phyloP scores from a whole-genome alignment of 192 early-diverging fungal genomes.

The Podila epicladia region DNA sequence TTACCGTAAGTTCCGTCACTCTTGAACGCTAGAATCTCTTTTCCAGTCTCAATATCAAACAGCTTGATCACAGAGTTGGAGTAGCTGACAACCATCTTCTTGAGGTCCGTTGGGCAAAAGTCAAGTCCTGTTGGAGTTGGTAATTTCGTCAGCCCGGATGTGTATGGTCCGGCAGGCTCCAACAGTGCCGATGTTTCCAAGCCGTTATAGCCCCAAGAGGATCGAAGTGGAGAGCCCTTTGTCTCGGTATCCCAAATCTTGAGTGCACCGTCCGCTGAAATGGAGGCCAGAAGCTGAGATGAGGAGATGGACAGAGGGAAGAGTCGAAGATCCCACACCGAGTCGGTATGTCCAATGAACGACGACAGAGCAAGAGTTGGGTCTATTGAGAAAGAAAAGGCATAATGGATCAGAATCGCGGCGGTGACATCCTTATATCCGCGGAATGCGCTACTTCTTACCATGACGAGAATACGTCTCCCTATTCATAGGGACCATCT shows the following conservation, averaged over 20 bases:
- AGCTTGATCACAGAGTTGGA: slow-evolving; percentile 70
- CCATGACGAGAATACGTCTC: slow-evolving; percentile 65
- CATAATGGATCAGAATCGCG: background rate
- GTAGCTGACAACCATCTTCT: slow-evolving; percentile 71
- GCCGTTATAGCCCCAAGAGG: slow-evolving; percentile 62
- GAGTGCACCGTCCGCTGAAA: slow-evolving; percentile 82
- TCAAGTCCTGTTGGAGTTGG: slow-evolving; percentile 72
- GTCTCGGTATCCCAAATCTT: slow-evolving; percentile 82
- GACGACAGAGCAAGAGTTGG: slow-evolving; percentile 63
- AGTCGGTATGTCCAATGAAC: slow-evolving; percentile 84
- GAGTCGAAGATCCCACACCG: slow-evolving; percentile 85
- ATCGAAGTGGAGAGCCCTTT: slow-evolving; percentile 56
- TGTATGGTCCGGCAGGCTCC: slow-evolving; percentile 35
- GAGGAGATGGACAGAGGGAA: slow-evolving; percentile 63
- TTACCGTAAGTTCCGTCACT: slow-evolving; percentile 67
- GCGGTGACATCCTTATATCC: background rate
- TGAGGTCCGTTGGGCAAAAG: slow-evolving; percentile 69
- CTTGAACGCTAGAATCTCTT: slow-evolving; percentile 62
- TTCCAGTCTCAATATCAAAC: slow-evolving; percentile 85
- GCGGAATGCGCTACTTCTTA: slow-evolving; percentile 5
- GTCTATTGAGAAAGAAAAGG: slow-evolving; percentile 30
- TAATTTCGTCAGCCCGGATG: slow-evolving; percentile 35
- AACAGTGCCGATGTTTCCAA: slow-evolving; percentile 22
- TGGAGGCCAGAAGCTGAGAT: slow-evolving; percentile 69
- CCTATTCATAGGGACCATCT: slow-evolving; percentile 61